These are phyloP conservation scores for Drechslera avenae DNA, from an alignment of 2,329 filamentous ascomycete genomes.

Conservation along the genomic window DNA sequence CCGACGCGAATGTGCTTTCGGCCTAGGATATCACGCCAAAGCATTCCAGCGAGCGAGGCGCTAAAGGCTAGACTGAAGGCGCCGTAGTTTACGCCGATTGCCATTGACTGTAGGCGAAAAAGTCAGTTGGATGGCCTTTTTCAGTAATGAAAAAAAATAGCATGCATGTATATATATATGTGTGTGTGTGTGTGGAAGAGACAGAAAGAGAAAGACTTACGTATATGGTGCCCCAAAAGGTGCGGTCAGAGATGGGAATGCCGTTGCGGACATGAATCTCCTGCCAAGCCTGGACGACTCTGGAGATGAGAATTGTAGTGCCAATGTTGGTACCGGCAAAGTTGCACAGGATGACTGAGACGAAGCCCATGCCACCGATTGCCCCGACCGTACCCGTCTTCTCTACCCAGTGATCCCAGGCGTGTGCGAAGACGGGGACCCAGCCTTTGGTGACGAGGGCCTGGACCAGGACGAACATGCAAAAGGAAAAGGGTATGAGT, in stretches of 20 bases:
- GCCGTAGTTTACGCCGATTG: slow-evolving; percentile 74
- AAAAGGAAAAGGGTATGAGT: slow-evolving; percentile 72
- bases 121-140: no score
- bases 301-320: slow-evolving; percentile 73
- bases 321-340: slow-evolving; percentile 80
- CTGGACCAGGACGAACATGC: slow-evolving; percentile 77
- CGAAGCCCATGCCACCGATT: slow-evolving; percentile 74
- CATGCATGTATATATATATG: no score
- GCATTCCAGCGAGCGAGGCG: slow-evolving; percentile 70
- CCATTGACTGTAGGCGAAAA: slow-evolving; percentile 56
- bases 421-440: slow-evolving; percentile 73
- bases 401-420: slow-evolving; percentile 74
- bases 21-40: slow-evolving; percentile 73
- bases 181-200: no score
- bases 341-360: slow-evolving; percentile 73
- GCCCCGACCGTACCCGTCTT: slow-evolving; percentile 71
- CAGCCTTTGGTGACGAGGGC: slow-evolving; percentile 74
- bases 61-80: slow-evolving; percentile 76
- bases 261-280: slow-evolving; percentile 59
- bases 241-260: slow-evolving; percentile 63
- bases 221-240: slow-evolving; percentile 76
- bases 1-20: slow-evolving; percentile 71
- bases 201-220: no score
- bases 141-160: no score
- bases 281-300: slow-evolving; percentile 72